These are phyloP conservation scores for Ascochyta pisi DNA, from an alignment of 2,329 filamentous ascomycete genomes.

Conservation along the genomic window DNA sequence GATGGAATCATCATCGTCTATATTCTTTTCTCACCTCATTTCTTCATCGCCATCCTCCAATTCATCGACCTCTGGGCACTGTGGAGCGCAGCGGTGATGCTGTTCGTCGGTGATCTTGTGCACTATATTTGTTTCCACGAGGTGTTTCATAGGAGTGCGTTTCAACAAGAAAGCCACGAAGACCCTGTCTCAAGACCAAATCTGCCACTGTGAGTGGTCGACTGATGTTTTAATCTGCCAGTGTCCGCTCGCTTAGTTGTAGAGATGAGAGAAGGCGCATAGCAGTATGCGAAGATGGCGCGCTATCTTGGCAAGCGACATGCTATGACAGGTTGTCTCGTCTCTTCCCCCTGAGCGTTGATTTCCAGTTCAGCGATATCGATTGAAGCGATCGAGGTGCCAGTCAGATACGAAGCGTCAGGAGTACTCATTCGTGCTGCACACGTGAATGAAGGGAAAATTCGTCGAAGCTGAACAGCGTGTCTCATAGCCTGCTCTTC, in stretches of 20 bases:
- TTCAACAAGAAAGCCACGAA: neutral
- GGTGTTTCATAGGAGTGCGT: neutral
- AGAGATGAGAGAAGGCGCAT: neutral
- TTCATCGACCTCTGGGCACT: neutral
- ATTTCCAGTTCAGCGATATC: too few relatives aligned
- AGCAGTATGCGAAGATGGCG: neutral
- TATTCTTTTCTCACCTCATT: too few relatives aligned
- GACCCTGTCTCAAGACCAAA: neutral
- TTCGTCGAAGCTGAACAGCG: too few relatives aligned
- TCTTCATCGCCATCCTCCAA: neutral
- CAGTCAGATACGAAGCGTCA: too few relatives aligned
- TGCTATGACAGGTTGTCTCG: neutral
- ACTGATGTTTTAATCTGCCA: neutral
- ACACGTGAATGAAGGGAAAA: too few relatives aligned
- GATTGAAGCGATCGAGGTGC: too few relatives aligned
- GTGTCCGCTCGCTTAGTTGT: neutral
- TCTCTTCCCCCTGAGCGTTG: too few relatives aligned
- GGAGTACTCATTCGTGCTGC: too few relatives aligned
- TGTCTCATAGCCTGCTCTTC: too few relatives aligned
- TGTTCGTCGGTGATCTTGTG: neutral
- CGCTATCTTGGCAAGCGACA: neutral
- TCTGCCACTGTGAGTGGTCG: neutral
- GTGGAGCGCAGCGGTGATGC: neutral
- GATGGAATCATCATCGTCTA: too few relatives aligned
- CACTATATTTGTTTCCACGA: neutral